Base-by-base conservation (phyloP, 225 moss, liverwort and hornwort species). In the Pleurozium schreberi region DNA sequence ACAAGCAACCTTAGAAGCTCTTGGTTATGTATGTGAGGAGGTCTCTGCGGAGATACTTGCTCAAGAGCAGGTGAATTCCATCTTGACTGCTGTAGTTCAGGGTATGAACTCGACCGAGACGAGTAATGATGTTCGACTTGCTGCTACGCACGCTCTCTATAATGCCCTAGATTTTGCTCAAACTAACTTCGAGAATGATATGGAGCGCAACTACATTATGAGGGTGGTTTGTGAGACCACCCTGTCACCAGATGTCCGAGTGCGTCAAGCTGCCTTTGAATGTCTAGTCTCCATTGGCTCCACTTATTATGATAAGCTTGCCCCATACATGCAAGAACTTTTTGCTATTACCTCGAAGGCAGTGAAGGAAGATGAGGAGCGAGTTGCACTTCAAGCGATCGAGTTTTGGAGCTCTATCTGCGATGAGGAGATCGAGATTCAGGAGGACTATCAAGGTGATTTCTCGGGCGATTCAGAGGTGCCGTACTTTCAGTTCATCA, bases 371-470 rank as follows among this genome's bases (percentile, higher is more conserved):
- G 94, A 94, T 12, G 94, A 94, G 53, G 94, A 93, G 88, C 89
- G 90, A 38, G 94, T 94, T 87, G 91, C 94, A 11, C 92, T 94
- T 23, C 94, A 94, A 77, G 94, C 94, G 61, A 94, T 93, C 75
- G 94, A 94, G 82, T 94, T 94, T 53, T 94, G 94, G 94, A 94
- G 94, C 84, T 94, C 94, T 27, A 94, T 94, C 20, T 94, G 94
- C 82, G 94, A 94, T 42, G 94, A 94, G 85, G 94, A 94, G 89
- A 94, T 94, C 86, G 94, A 94, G 89, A 94, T 94, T 80, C 91
- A 93, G 86, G 94, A 94, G 66, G 94, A 94, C 18, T 93, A 93
- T 55, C 93, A 87, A 61, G 94, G 93, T 36, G 94, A 94, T 77
- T 94, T 93, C 61, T 89, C 94, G 25, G 94, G 93, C 14, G 94